phyloP scores from a whole-genome alignment of 345 rosid genomes.

The Hypericum androsaemum region DNA sequence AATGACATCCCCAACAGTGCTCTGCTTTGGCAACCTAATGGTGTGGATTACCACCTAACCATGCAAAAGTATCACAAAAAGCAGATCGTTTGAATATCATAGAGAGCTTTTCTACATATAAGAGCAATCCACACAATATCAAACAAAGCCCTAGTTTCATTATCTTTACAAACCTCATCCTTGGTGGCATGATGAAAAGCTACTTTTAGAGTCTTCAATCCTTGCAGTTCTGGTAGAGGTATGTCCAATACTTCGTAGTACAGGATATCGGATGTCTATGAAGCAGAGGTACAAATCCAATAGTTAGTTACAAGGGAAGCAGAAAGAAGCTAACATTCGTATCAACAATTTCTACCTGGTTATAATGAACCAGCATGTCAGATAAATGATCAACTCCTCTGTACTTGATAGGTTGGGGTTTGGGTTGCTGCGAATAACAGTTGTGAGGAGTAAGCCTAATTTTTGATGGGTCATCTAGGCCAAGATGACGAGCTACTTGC shows the following conservation, averaged over 20 bases:
- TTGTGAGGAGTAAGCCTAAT: constrained; percentile 93
- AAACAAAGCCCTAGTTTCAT: neutral
- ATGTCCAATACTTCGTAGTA: constrained; percentile 4
- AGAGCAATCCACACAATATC: constrained; percentile 4
- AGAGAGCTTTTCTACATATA: constrained; percentile 9
- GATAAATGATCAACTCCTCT: neutral
- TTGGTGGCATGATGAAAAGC: constrained; percentile 18
- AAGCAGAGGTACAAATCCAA: neutral
- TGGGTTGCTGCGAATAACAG: constrained; percentile 98
- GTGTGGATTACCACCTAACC: constrained; percentile 34
- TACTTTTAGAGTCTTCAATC: constrained; percentile 13
- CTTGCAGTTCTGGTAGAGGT: constrained; percentile 5
- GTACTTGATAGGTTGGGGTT: constrained; percentile 17
- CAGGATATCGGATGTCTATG: constrained; percentile 2
- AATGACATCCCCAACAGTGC: constrained; percentile 29
- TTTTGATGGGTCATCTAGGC: constrained; percentile 80
- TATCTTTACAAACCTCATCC: constrained; percentile 14
- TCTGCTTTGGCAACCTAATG: constrained; percentile 30
- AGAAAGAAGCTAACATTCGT: neutral
- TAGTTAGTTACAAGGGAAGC: neutral
- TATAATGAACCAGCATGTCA: neutral
- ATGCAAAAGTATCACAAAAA: constrained; percentile 10
- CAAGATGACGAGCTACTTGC: constrained; percentile 73
- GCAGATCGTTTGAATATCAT: constrained; percentile 10
- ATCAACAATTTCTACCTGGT: neutral